Evolutionary conservation across 768 basidiomycete species (phyloP).

Genomic region (Rubroboletus pulcherrimus): DNA sequence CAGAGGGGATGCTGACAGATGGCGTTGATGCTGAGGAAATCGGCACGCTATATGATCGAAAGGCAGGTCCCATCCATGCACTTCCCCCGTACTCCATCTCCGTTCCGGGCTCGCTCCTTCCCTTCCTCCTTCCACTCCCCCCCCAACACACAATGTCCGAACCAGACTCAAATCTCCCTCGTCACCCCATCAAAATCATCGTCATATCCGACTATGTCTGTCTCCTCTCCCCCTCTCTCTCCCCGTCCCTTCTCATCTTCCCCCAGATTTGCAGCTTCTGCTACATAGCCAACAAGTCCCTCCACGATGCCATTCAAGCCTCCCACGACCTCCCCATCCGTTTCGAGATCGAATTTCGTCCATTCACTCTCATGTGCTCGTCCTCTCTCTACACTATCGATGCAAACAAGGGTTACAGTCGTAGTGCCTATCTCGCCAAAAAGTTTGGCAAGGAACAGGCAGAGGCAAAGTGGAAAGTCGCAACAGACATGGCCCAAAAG

Average conservation of each 20-base stretch:
- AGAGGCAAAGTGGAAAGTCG: slow-evolving; percentile 25
- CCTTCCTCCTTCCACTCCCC: background rate
- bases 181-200: slow-evolving; percentile 28
- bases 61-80: slow-evolving; percentile 26
- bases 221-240: background rate
- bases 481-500: slow-evolving; percentile 28
- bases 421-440: slow-evolving; percentile 22
- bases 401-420: slow-evolving; percentile 16
- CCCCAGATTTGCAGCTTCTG: slow-evolving; percentile 35
- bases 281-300: slow-evolving; percentile 37
- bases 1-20: slow-evolving; percentile 33
- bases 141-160: slow-evolving; percentile 18
- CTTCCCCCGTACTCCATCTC: slow-evolving; percentile 7
- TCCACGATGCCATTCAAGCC: slow-evolving; percentile 35
- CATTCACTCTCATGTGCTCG: slow-evolving; percentile 29
- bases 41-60: slow-evolving; percentile 26
- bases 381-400: slow-evolving; percentile 19
- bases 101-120: background rate
- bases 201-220: slow-evolving; percentile 35
- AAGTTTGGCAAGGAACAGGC: slow-evolving; percentile 28
- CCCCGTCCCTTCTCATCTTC: slow-evolving; percentile 5
- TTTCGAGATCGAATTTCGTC: slow-evolving; percentile 36
- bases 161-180: slow-evolving; percentile 7
- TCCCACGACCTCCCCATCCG: slow-evolving; percentile 31
- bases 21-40: slow-evolving; percentile 26